Percentiles rank a stretch among this genome's conserved stretches.
These are phyloP conservation scores for Xylaria sp. DNA, from an alignment of 2,329 filamentous ascomycete genomes.

Conservation along the genomic window DNA sequence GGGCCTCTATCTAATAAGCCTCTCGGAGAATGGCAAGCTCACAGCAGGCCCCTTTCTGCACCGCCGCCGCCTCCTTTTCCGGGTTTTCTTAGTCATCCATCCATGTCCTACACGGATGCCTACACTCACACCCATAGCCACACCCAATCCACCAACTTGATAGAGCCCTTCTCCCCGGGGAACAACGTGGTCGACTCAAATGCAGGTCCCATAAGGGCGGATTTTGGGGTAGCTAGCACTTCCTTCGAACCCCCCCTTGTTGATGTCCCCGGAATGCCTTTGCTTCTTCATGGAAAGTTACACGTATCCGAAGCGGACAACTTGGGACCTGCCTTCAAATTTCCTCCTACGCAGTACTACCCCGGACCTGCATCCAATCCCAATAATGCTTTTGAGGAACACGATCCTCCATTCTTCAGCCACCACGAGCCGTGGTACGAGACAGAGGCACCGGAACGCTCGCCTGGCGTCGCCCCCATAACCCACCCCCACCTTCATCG, in stretches of 20 bases:
- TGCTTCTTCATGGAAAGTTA: constrained; percentile 8
- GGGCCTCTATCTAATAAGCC: constrained; percentile 3
- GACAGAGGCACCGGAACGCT: not conserved
- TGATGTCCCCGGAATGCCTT: not conserved
- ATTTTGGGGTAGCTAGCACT: constrained; percentile 10
- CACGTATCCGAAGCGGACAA: not conserved
- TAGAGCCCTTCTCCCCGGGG: constrained; percentile 11
- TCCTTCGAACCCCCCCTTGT: constrained; percentile 10
- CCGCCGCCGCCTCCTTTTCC: constrained; percentile 4
- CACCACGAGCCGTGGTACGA: constrained; percentile 10
- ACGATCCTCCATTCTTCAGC: not conserved
- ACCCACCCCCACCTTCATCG: not conserved
- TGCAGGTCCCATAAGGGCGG: constrained; percentile 18
- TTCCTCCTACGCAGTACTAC: constrained; percentile 1
- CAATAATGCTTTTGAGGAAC: not conserved
- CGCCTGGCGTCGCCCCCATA: not conserved
- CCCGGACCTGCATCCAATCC: constrained; percentile 1
- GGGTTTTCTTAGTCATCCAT: constrained; percentile 7
- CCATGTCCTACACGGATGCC: constrained; percentile 22
- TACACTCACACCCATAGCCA: constrained; percentile 6
- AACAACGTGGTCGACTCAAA: constrained; percentile 12
- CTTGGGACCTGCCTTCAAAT: not conserved
- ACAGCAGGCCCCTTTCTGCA: not conserved
- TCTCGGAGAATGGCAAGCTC: constrained; percentile 14
- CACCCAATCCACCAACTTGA: constrained; percentile 8